Percentiles rank a stretch among this genome's conserved stretches.
Conservation (phyloP, 208 protist species). For the Phytomonas francai region DNA sequence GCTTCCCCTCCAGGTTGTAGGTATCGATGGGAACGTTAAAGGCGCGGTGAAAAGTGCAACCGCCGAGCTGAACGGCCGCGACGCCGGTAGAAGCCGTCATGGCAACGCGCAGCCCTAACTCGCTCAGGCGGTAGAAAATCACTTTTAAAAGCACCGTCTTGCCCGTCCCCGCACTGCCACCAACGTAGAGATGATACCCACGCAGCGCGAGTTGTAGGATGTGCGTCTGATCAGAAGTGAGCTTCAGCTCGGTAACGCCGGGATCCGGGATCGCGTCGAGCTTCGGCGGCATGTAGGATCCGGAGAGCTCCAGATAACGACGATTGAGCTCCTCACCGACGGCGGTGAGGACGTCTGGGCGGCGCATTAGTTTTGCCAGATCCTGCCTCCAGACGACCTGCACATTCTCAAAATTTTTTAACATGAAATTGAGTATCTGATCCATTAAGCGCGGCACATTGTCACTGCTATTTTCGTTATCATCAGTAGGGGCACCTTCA, state of each 20-base stretch:
- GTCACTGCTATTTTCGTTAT: not conserved
- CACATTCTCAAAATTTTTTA: not conserved
- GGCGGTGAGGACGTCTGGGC: slow-evolving; percentile 37
- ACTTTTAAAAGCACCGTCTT: slow-evolving; percentile 84
- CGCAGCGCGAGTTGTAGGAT: slow-evolving; percentile 46
- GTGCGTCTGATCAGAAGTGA: slow-evolving; percentile 74
- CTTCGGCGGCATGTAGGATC: slow-evolving; percentile 67
- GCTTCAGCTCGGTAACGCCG: slow-evolving; percentile 12
- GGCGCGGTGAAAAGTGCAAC: slow-evolving; percentile 88
- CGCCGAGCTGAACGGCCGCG: slow-evolving; percentile 82
- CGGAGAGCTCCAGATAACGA: slow-evolving; percentile 41
- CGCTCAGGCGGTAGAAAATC: slow-evolving; percentile 54
- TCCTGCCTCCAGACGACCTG: slow-evolving; percentile 26
- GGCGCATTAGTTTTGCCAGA: slow-evolving; percentile 34
- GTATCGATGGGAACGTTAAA: slow-evolving; percentile 56
- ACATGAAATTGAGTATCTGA: not conserved
- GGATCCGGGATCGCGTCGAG: slow-evolving; percentile 61
- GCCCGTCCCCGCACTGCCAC: slow-evolving; percentile 84
- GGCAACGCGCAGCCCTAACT: slow-evolving; percentile 67
- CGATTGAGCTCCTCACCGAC: slow-evolving; percentile 34
- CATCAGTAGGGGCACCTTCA: not conserved
- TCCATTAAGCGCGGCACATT: not conserved
- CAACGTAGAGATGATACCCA: slow-evolving; percentile 75
- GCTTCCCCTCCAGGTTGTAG: not conserved
- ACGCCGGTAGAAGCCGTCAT: slow-evolving; percentile 88